A percentile compares a stretch with the other conserved stretches of the same genome.
Conservation (phyloP, 192 early-diverging fungal genomes). For the Coemansia sp. region DNA sequence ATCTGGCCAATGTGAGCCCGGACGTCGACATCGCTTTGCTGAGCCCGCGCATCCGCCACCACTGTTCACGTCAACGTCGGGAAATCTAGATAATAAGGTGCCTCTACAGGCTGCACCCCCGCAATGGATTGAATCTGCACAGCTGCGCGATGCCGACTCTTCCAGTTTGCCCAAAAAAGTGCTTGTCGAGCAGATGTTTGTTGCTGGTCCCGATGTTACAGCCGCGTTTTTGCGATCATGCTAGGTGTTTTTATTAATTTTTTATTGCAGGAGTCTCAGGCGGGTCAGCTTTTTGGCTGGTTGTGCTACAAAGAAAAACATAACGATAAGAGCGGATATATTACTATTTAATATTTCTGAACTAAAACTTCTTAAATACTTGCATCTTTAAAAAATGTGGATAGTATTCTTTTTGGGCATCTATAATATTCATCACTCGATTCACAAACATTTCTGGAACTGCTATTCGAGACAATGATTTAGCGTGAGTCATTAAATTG, state of each 20-base stretch:
- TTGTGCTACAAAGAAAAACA: too few relatives aligned
- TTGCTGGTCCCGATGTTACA: constrained; percentile 28
- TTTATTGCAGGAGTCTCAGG: too few relatives aligned
- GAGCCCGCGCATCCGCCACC: constrained; percentile 24
- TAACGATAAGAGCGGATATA: too few relatives aligned
- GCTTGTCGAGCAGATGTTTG: constrained; percentile 42
- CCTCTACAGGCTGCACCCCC: constrained; percentile 39
- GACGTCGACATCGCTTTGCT: constrained; percentile 35
- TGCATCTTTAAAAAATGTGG: too few relatives aligned
- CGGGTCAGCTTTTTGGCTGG: too few relatives aligned
- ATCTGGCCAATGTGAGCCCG: constrained; percentile 37
- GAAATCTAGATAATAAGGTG: background rate
- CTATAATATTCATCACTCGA: too few relatives aligned
- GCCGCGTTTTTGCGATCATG: constrained; percentile 14
- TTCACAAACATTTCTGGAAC: too few relatives aligned
- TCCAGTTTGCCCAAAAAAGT: constrained; percentile 4
- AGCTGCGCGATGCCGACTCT: constrained; percentile 5
- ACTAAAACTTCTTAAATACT: too few relatives aligned
- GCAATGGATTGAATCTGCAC: constrained; percentile 32
- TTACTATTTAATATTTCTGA: too few relatives aligned
- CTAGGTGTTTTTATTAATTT: background rate
- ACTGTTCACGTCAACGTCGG: constrained; percentile 9
- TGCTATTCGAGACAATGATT: too few relatives aligned
- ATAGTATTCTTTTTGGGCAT: too few relatives aligned
- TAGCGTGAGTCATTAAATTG: too few relatives aligned